Conservation (phyloP, 345 rosid species). For the Camelina laxa region DNA sequence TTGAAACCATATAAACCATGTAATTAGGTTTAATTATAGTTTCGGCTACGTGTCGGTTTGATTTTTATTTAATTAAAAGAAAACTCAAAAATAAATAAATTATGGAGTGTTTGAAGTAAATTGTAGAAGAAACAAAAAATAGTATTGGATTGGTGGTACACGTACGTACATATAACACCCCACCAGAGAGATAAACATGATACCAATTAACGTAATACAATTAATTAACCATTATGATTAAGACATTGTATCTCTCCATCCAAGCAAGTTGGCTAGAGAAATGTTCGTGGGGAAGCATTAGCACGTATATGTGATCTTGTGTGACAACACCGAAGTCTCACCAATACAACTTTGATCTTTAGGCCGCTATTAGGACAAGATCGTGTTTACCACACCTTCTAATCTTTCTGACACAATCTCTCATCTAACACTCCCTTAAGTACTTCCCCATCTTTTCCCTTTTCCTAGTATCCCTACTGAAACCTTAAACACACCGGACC, state of each 20-base stretch:
- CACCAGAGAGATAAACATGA: conserved; percentile 18
- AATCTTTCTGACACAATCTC: conserved; percentile 42
- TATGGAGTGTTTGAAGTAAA: neutral
- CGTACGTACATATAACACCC: conserved; percentile 4
- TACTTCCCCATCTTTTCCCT: conserved; percentile 33
- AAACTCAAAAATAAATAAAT: neutral
- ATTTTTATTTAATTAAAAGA: neutral
- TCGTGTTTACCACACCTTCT: conserved; percentile 46
- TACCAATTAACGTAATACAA: neutral
- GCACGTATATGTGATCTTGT: conserved; percentile 39
- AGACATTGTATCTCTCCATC: neutral
- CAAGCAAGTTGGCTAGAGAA: conserved; percentile 31
- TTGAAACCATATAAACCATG: neutral
- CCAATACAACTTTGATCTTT: conserved; percentile 43
- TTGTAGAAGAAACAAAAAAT: neutral
- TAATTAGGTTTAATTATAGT: neutral
- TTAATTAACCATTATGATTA: neutral
- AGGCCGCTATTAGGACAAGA: conserved; percentile 36
- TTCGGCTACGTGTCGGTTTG: neutral
- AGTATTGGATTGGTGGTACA: neutral
- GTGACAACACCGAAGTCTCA: conserved; percentile 37
- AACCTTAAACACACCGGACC: conserved; percentile 15
- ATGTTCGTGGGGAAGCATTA: conserved; percentile 41
- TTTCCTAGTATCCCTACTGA: conserved; percentile 14
- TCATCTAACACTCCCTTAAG: conserved; percentile 38